Evolutionary conservation across 2,329 filamentous ascomycete species (phyloP).

Genomic region (Golovinomyces cichoracearum): DNA sequence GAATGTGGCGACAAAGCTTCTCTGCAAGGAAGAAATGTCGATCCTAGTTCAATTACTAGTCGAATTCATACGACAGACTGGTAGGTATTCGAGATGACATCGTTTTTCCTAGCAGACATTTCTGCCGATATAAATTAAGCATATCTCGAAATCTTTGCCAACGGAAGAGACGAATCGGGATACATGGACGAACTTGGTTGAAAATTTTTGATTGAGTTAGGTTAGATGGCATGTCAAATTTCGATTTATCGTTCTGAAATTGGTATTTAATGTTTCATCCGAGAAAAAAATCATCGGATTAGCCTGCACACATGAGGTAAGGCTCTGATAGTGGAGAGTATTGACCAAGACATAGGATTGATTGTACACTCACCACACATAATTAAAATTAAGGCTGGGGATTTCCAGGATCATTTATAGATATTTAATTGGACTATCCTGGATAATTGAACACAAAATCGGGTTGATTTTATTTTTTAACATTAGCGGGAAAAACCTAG

Average conservation of each 20-base stretch:
- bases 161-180: neutral
- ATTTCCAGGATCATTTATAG: neutral
- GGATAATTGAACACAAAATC: neutral
- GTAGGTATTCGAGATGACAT: neutral
- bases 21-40: neutral
- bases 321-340: neutral
- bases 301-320: neutral
- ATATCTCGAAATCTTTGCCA: neutral
- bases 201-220: neutral
- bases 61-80: neutral
- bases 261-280: neutral
- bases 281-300: neutral
- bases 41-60: neutral
- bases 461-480: neutral
- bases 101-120: no score
- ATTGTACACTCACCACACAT: neutral
- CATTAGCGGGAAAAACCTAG: neutral
- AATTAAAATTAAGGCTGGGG: neutral
- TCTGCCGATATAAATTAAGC: neutral
- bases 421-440: neutral
- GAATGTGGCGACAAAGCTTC: conserved; percentile 1
- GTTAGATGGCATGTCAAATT: neutral
- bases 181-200: neutral
- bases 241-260: neutral
- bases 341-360: neutral